Evolutionary conservation across 805 yeast genomes (phyloP), one percentile per base, ranked within the genome.

Genomic region (Monosporozyma aquatica): DNA sequence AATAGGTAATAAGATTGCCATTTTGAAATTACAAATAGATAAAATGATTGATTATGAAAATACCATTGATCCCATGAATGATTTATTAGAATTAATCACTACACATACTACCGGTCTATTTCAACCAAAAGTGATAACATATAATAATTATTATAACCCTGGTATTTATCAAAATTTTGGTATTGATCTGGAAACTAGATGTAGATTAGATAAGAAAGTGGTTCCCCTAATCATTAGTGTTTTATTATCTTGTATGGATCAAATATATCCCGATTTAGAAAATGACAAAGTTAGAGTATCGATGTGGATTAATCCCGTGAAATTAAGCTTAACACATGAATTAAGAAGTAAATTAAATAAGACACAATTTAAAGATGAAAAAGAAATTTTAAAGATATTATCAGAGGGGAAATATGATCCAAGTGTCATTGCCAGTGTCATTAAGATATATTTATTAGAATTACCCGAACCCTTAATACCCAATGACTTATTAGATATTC

Each of bases 111-210:
- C 90, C 0, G 95, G 95, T 0, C 68, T 72, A 33, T 86, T 82
- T 61, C 67, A 74, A 38, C 95, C 95, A 13, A 74, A 71, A 39
- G 89, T 81, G 7, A 68, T 75, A 0, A 69, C 82, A 13, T 86
- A 85, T 60, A 94, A 85, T 55, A 84, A 83, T 58, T 86, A 85
- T 64, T 83, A 83, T 60, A 76, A 79, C 48, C 73, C 84, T 5
- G 75, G 78, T 37, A 72, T 78, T 36, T 65, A 61, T 38, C 90
- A 83, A 58, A 79, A 80, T 7, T 86, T 86, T 64, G 95, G 95
- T 10, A 81, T 83, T 37, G 89, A 80, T 47, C 62, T 86, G 38
- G 82, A 78, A 43, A 73, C 80, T 20, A 74, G 85, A 41, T 75
- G 87, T 41, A 70, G 89, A 34, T 69, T 78, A 41, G 95, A 85